Evolutionary conservation across 345 rosid species (phyloP).

Genomic region (Eucalyptus cloeziana): DNA sequence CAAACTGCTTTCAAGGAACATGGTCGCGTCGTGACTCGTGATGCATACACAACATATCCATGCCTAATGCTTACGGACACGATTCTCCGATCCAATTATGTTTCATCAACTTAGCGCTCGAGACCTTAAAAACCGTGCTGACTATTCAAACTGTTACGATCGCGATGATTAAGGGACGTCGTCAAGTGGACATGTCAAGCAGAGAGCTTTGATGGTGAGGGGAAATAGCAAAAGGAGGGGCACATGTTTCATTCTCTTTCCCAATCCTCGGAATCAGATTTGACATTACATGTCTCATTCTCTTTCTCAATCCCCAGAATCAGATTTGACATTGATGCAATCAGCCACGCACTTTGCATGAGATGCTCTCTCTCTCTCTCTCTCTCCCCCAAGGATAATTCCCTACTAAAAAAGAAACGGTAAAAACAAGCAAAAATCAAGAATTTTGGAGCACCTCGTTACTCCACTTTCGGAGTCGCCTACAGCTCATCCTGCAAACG

Average conservation of each 20-base stretch:
- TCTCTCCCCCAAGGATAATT: neutral
- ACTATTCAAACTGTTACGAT: neutral
- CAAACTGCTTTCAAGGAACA: neutral
- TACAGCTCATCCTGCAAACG: slow-evolving; percentile 74
- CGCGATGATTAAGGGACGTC: neutral
- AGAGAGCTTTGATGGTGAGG: neutral
- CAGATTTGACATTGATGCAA: neutral
- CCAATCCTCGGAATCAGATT: neutral
- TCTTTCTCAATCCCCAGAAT: neutral
- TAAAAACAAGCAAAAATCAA: neutral
- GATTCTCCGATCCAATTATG: neutral
- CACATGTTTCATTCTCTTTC: neutral
- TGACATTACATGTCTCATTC: neutral
- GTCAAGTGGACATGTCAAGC: neutral
- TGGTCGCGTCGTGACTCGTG: neutral
- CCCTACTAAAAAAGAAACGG: neutral
- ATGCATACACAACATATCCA: too few relatives aligned
- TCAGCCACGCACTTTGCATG: neutral
- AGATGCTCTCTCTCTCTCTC: neutral
- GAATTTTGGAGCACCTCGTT: neutral
- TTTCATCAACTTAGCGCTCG: neutral
- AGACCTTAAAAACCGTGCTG: neutral
- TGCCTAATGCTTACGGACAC: neutral
- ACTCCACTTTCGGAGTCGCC: neutral
- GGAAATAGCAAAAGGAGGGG: neutral